Percentiles rank a stretch among this genome's conserved stretches.
Conservation (phyloP, 2,329 filamentous ascomycete genomes). For the Paraphaeosphaeria minitans region DNA sequence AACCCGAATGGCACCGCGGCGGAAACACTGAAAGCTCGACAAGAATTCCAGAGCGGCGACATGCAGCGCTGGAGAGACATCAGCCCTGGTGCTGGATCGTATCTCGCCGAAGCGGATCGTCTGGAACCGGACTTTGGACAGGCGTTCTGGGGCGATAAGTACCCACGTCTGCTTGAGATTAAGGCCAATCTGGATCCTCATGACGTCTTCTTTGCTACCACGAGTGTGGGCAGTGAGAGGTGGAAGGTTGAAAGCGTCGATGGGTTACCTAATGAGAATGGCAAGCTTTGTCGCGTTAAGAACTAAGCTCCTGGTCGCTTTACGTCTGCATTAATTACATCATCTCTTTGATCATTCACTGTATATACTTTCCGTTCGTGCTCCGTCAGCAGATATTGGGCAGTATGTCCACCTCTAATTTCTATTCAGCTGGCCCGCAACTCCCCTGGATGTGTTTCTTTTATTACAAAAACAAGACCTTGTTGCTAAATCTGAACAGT, state of each 20-base stretch:
- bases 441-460: too few species aligned
- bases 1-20: conserved; percentile 34
- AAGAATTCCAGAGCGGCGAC: conserved; percentile 34
- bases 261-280: conserved; percentile 43
- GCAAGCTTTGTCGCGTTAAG: conserved; percentile 39
- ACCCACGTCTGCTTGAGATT: conserved; percentile 34
- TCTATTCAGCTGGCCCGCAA: not conserved
- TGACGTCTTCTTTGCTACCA: conserved; percentile 42
- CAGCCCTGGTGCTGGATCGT: conserved; percentile 34
- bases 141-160: conserved; percentile 41
- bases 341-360: not conserved
- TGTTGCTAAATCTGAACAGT: too few species aligned
- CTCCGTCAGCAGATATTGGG: not conserved
- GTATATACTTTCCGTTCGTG: not conserved
- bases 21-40: conserved; percentile 30
- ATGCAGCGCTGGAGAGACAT: conserved; percentile 43
- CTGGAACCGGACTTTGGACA: conserved; percentile 40
- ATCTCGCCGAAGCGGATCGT: conserved; percentile 40
- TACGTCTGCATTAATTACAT: not conserved
- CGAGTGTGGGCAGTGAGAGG: conserved; percentile 41
- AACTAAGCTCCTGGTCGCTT: not conserved
- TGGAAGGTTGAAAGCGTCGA: conserved; percentile 43
- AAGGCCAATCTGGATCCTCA: conserved; percentile 42
- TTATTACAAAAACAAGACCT: too few species aligned
- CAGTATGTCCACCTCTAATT: not conserved